phyloP scores from a whole-genome alignment of 2,329 filamentous ascomycete genomes.

The Alternaria conjuncta region DNA sequence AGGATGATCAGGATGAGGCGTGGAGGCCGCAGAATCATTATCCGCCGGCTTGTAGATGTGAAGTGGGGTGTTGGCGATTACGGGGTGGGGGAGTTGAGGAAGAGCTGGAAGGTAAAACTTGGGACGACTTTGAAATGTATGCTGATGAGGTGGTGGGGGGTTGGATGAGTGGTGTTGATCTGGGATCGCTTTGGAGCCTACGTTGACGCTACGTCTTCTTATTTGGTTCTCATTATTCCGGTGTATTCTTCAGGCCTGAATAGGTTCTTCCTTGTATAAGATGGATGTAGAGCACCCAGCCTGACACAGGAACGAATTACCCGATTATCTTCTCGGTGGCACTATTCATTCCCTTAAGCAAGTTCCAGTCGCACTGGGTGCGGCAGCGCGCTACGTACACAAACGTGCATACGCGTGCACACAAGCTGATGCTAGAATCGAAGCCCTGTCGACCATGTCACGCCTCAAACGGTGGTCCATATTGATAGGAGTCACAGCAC shows the following conservation, averaged over 20 bases:
- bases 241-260: accelerated
- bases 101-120: not conserved
- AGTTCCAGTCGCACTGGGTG: not conserved
- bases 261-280: not conserved
- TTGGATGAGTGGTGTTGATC: not conserved
- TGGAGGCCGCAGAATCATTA: not conserved
- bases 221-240: accelerated
- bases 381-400: not conserved
- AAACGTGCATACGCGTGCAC: not conserved
- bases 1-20: not conserved
- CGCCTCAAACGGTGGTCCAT: no score
- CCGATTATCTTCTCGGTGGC: no score
- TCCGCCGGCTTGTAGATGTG: not conserved
- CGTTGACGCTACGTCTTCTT: not conserved
- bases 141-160: not conserved
- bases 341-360: no score
- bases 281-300: no score
- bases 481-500: no score
- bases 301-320: no score
- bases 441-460: no score
- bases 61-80: not conserved
- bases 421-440: not conserved
- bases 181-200: not conserved
- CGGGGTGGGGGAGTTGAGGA: not conserved
- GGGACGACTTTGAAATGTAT: not conserved